Evolutionary conservation across 2,329 filamentous ascomycete species (phyloP).

Genomic region (Westerdykella ornata): DNA sequence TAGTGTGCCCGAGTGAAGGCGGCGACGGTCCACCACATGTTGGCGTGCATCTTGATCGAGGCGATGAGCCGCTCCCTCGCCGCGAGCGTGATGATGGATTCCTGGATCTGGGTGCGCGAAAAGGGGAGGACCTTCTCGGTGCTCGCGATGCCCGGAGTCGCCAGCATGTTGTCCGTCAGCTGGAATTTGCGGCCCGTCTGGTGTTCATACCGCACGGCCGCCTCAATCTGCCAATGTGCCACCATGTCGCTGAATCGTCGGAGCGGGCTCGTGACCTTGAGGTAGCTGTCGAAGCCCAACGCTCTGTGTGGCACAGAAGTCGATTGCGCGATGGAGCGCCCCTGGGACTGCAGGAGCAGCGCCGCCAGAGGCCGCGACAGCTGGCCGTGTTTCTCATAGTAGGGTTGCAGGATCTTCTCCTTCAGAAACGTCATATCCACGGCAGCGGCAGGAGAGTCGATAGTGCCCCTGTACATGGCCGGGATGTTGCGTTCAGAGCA

Average conservation of each 20-base stretch:
- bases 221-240: conserved; percentile 59
- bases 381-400: conserved; percentile 32
- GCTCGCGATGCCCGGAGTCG: conserved; percentile 9
- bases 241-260: conserved; percentile 56
- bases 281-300: conserved; percentile 49
- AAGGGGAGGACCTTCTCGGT: conserved; percentile 49
- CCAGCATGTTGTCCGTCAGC: conserved; percentile 9
- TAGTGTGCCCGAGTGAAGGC: conserved; percentile 54
- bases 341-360: conserved; percentile 39
- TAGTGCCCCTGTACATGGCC: conserved; percentile 43
- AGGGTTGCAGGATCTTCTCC: conserved; percentile 31
- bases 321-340: conserved; percentile 41
- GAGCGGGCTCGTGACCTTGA: conserved; percentile 55
- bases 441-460: conserved; percentile 15
- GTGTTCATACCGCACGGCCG: conserved; percentile 52
- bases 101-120: conserved; percentile 41
- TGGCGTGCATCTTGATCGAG: conserved; percentile 29
- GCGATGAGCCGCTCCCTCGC: conserved; percentile 43
- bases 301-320: conserved; percentile 45
- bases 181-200: conserved; percentile 40
- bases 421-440: conserved; percentile 17
- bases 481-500: conserved; percentile 48
- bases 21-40: conserved; percentile 46
- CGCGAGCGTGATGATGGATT: conserved; percentile 43
- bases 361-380: conserved; percentile 35